Percentiles rank a stretch among this genome's conserved stretches.
Evolutionary conservation across 2,329 filamentous ascomycete species (phyloP).

Genomic region (Hymenoscyphus infarciens): DNA sequence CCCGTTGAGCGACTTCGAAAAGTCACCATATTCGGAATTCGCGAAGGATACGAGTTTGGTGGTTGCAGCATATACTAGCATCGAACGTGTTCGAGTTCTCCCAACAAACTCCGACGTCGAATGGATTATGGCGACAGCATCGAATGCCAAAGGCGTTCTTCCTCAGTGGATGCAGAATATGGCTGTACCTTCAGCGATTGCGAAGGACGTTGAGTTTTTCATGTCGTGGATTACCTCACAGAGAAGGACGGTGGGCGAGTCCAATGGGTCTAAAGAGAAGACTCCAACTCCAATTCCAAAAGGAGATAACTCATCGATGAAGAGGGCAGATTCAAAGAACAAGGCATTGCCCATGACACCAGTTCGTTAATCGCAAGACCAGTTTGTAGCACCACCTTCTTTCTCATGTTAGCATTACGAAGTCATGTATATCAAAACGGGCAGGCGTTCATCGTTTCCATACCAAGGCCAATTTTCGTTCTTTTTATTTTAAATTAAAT

Average conservation of each 20-base stretch:
- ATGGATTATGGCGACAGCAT: constrained; percentile 77
- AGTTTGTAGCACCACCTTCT: constrained; percentile 8
- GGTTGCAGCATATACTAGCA: constrained; percentile 58
- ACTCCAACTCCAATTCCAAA: not conserved
- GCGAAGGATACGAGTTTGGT: constrained; percentile 47
- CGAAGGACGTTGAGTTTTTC: constrained; percentile 70
- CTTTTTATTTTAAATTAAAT: not conserved
- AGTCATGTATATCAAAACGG: constrained; percentile 9
- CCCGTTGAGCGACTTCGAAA: constrained; percentile 44
- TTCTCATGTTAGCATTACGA: constrained; percentile 9
- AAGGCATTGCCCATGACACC: constrained; percentile 9
- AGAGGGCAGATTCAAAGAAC: not conserved
- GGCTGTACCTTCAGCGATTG: constrained; percentile 58
- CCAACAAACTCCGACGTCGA: constrained; percentile 47
- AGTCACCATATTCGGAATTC: constrained; percentile 32
- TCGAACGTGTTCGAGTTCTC: constrained; percentile 52
- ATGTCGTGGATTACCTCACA: constrained; percentile 52
- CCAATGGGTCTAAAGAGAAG: not conserved
- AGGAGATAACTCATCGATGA: not conserved
- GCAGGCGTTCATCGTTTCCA: not conserved
- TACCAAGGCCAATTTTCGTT: not conserved
- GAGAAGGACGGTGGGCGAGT: constrained; percentile 13
- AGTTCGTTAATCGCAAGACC: constrained; percentile 2
- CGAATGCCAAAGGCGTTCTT: constrained; percentile 64
- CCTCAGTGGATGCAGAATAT: constrained; percentile 64